Base-by-base conservation (phyloP, 805 yeast genomes). In the Lipomyces yamadae region DNA sequence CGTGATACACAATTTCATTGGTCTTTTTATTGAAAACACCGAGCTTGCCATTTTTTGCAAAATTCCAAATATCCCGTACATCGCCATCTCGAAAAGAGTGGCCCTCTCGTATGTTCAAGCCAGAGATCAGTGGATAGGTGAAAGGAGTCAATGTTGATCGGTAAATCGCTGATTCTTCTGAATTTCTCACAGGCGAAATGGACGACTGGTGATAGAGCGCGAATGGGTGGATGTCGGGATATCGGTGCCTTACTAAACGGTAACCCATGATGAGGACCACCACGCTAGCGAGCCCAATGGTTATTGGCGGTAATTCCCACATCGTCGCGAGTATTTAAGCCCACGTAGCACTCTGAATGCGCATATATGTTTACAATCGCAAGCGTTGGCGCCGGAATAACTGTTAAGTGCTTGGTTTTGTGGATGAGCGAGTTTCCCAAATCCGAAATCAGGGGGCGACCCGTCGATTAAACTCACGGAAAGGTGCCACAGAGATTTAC, bases 61-160 rank as follows among this genome's bases (percentile, higher is more conserved):
- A 59, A 29, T 59, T 56, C 93, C 95, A 91, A 2, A 91, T 75
- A 78, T 91, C 97, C 68, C 84, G 83, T 65, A 91, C 75, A 71
- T 85, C 87, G 2, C 97, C 97, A 75, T 90, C 88, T 72, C 97
- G 81, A 30, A 89, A 74, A 69, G 84, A 84, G 75, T 88, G 89
- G 45, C 85, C 87, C 33, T 84, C 81, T 55, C 91, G 82, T 32
- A 92, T 83, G 57, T 86, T 85, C 63, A 90, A 78, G 0, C 96
- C 96, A 1, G 90, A 83, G 30, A 88, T 81, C 64, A 92, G 80
- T 0, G 90, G 88, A 66, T 85, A 75, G 4, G 91, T 90, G 74
- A 85, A 87, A 30, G 93, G 95, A 39, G 90, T 85, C 71, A 89
- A 86, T 57, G 86, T 86, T 60, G 92, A 88, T 69, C 95, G 83